These are phyloP conservation scores for Candida sp. DNA, from an alignment of 1,139 yeast genomes.

Conservation along the genomic window DNA sequence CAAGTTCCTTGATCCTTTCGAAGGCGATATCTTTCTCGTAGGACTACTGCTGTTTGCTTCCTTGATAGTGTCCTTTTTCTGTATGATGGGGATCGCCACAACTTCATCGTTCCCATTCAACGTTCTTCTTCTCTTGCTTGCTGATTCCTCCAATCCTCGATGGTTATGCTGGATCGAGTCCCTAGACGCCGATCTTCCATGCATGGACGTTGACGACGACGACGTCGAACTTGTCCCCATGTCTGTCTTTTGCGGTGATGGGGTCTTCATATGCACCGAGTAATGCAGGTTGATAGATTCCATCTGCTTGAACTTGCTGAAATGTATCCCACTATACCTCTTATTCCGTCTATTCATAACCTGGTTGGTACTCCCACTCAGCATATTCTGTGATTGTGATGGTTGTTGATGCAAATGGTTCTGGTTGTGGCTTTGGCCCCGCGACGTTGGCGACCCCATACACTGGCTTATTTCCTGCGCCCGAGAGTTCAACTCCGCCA, in stretches of 20 bases:
- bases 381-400: slow-evolving; percentile 9
- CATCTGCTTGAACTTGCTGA: slow-evolving; percentile 40
- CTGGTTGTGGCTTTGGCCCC: background rate
- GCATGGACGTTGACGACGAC: no score
- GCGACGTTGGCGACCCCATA: slow-evolving; percentile 15
- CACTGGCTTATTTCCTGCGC: slow-evolving; percentile 33
- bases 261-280: slow-evolving; percentile 24
- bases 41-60: slow-evolving; percentile 15
- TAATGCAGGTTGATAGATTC: slow-evolving; percentile 48
- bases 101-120: slow-evolving; percentile 37
- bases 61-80: slow-evolving; percentile 2
- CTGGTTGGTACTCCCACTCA: background rate
- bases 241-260: slow-evolving; percentile 14
- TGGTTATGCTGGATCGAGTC: background rate
- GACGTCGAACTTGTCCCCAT: background rate
- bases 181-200: background rate
- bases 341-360: slow-evolving; percentile 21
- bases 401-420: background rate
- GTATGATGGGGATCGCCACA: slow-evolving; percentile 12
- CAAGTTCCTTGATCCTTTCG: slow-evolving; percentile 44
- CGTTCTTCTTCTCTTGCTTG: slow-evolving; percentile 37
- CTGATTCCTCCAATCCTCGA: slow-evolving; percentile 13
- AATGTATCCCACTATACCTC: slow-evolving; percentile 38
- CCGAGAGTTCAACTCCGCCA: slow-evolving; percentile 42
- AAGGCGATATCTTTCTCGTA: slow-evolving; percentile 37